Evolutionary conservation across 2,329 filamentous ascomycete species (phyloP).

Genomic region (Cordyceps cateniannulata): DNA sequence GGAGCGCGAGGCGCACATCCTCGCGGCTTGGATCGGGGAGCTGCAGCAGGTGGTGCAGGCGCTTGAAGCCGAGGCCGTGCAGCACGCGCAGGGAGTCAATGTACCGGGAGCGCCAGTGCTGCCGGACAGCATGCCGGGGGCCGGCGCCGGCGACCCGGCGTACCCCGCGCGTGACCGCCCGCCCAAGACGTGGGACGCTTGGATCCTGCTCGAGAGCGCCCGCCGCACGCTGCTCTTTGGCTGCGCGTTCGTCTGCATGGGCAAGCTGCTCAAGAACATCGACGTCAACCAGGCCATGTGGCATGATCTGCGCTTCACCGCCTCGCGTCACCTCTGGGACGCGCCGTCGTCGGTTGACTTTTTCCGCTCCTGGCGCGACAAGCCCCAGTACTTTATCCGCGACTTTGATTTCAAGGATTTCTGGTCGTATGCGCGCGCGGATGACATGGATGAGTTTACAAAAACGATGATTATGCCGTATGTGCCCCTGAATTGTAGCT

Average conservation of each 20-base stretch:
- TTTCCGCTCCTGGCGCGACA: slow-evolving; percentile 37
- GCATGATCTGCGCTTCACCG: slow-evolving; percentile 24
- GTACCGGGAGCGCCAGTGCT: slow-evolving; percentile 15
- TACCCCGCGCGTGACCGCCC: slow-evolving; percentile 23
- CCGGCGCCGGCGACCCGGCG: neutral
- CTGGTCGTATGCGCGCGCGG: slow-evolving; percentile 29
- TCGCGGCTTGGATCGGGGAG: slow-evolving; percentile 31
- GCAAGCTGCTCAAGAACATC: slow-evolving; percentile 26
- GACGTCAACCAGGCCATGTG: slow-evolving; percentile 12
- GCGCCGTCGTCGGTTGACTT: slow-evolving; percentile 35
- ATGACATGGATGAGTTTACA: slow-evolving; percentile 35
- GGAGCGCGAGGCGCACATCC: slow-evolving; percentile 30
- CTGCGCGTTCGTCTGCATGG: slow-evolving; percentile 27
- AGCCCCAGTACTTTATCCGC: slow-evolving; percentile 31
- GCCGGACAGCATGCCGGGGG: neutral
- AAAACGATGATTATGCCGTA: slow-evolving; percentile 31
- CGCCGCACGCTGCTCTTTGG: slow-evolving; percentile 32
- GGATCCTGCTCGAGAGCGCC: slow-evolving; percentile 37
- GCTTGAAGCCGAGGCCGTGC: slow-evolving; percentile 23
- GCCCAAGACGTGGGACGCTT: slow-evolving; percentile 38
- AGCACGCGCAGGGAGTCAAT: slow-evolving; percentile 2
- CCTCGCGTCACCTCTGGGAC: slow-evolving; percentile 38
- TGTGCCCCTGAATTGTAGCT: too few species aligned
- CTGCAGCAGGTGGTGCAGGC: slow-evolving; percentile 28
- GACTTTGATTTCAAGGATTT: slow-evolving; percentile 30